Conservation (phyloP, 805 yeast genomes). For the Wickerhamomyces bisporus region DNA sequence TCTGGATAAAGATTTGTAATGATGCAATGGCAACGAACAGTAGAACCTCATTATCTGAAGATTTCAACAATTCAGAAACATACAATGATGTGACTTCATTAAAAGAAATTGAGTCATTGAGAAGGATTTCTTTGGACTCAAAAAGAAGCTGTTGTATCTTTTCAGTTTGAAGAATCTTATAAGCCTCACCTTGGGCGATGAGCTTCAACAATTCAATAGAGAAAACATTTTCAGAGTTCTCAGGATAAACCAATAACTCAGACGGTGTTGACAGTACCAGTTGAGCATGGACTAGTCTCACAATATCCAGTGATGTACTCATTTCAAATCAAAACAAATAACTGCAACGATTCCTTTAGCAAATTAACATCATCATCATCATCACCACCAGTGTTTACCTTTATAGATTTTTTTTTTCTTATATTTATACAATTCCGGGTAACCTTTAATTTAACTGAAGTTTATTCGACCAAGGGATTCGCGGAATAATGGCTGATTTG, state of each 20-base stretch:
- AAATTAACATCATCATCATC: no score
- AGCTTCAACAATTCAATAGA: constrained; percentile 7
- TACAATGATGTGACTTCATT: constrained; percentile 7
- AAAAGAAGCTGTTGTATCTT: constrained; percentile 2
- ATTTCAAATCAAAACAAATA: no score
- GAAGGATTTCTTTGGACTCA: constrained; percentile 1
- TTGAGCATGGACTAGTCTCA: constrained; percentile 7
- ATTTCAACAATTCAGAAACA: neutral
- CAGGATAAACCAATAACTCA: constrained; percentile 7
- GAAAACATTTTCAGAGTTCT: constrained; percentile 9
- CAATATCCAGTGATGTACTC: neutral
- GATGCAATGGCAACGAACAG: constrained; percentile 42
- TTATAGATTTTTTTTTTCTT: neutral
- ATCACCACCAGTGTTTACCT: no score
- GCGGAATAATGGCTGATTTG: no score
- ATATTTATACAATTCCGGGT: no score
- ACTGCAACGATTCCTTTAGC: no score
- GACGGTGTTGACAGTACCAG: constrained; percentile 8
- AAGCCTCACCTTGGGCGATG: constrained; percentile 19
- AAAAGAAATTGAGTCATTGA: constrained; percentile 4
- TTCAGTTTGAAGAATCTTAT: constrained; percentile 12
- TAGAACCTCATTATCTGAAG: constrained; percentile 8
- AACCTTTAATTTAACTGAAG: no score
- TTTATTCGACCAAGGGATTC: no score
- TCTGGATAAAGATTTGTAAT: constrained; percentile 65